Conservation (phyloP, 345 rosid species). For the Eucalyptus fibrosa region DNA sequence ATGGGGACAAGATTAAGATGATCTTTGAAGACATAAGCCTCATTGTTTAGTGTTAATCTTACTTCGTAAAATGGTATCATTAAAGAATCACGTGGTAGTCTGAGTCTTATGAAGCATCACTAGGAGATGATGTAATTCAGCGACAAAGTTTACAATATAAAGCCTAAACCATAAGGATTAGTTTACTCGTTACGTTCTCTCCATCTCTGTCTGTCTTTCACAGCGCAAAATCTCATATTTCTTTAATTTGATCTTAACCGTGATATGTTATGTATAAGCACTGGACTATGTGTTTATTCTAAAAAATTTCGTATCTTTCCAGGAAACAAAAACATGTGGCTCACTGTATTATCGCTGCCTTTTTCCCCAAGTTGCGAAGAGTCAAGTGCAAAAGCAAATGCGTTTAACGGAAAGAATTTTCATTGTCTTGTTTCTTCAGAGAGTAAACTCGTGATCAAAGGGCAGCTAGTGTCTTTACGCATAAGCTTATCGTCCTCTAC, state of each 20-base stretch:
- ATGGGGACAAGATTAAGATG: background rate
- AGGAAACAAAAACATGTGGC: too few relatives aligned
- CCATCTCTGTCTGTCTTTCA: background rate
- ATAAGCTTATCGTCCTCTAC: background rate
- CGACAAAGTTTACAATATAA: background rate
- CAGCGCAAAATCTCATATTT: background rate
- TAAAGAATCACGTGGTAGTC: background rate
- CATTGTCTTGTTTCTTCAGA: background rate
- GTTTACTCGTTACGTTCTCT: background rate
- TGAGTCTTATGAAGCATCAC: background rate
- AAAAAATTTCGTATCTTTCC: too few relatives aligned
- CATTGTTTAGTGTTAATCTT: background rate
- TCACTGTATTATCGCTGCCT: too few relatives aligned
- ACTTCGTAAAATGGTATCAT: background rate
- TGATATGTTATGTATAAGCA: too few relatives aligned
- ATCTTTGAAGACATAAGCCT: background rate
- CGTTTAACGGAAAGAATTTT: background rate
- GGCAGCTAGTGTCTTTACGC: background rate
- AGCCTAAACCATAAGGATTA: background rate
- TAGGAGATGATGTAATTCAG: background rate
- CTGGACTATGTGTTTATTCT: too few relatives aligned
- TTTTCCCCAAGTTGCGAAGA: too few relatives aligned
- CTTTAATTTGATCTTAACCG: too few relatives aligned
- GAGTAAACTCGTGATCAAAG: background rate
- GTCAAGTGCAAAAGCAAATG: background rate